Evolutionary conservation across 108 stramenopile genomes (phyloP).

Genomic region (Epithemia pelagica): DNA sequence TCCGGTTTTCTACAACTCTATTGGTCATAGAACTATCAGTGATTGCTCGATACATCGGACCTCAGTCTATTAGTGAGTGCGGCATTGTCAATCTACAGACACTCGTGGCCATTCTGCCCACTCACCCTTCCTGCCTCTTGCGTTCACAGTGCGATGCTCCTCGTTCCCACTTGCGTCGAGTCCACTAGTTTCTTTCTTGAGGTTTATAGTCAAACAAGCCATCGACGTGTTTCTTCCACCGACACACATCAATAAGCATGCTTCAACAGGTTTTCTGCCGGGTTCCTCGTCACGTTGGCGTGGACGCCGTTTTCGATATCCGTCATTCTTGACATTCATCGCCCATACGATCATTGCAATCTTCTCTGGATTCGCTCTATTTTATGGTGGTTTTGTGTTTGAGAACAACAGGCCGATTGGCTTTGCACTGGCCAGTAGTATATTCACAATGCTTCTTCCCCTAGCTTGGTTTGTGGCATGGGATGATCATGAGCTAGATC

Average conservation of each 20-base stretch:
- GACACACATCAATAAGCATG: not conserved
- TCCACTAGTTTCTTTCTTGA: not conserved
- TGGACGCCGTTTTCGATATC: not conserved
- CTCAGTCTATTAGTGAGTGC: constrained; percentile 13
- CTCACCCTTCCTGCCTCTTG: not conserved
- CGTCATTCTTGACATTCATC: not conserved
- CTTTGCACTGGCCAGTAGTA: not conserved
- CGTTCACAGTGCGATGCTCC: constrained; percentile 17
- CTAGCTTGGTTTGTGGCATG: not conserved
- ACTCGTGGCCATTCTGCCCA: not conserved
- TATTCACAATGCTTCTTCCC: not conserved
- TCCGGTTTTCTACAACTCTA: not conserved
- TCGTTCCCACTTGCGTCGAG: constrained; percentile 9
- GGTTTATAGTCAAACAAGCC: not conserved
- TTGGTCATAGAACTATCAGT: constrained; percentile 1
- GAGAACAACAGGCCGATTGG: not conserved
- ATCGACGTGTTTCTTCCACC: not conserved
- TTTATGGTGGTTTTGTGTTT: not conserved
- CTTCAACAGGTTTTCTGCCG: too few species aligned
- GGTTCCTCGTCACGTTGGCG: not conserved
- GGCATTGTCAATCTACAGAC: not conserved
- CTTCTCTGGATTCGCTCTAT: not conserved
- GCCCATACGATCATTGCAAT: not conserved
- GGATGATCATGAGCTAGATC: not conserved
- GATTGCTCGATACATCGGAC: constrained; percentile 12